phyloP scores from a whole-genome alignment of 2,329 filamentous ascomycete species.

The Pseudopithomyces chartarum region DNA sequence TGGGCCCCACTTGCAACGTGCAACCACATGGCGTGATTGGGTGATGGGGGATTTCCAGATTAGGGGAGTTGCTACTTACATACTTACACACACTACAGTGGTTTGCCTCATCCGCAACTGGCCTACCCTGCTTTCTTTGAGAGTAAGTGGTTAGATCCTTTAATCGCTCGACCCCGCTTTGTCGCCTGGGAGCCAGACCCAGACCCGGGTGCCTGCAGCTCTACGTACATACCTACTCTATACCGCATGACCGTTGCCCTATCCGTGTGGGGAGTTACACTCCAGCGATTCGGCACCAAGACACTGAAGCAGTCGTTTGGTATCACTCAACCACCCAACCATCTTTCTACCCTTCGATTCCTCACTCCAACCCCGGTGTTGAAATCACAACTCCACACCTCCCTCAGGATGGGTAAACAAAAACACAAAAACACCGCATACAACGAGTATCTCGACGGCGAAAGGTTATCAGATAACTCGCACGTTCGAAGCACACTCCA shows the following conservation, averaged over 20 bases:
- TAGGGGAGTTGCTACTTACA: no score
- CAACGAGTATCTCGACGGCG: slow-evolving; percentile 43
- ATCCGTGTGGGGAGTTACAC: not conserved
- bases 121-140: not conserved
- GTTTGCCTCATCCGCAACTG: not conserved
- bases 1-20: not conserved
- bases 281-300: not conserved
- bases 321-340: not conserved
- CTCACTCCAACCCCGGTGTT: no score
- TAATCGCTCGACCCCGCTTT: not conserved
- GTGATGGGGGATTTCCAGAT: not conserved
- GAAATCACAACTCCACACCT: not conserved
- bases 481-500: slow-evolving; percentile 31
- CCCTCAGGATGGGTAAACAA: slow-evolving; percentile 36
- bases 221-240: no score
- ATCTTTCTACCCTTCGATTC: not conserved
- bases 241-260: slow-evolving; percentile 4
- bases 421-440: slow-evolving; percentile 36
- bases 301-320: not conserved
- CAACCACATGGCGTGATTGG: not conserved
- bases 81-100: not conserved
- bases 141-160: no score
- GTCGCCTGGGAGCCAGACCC: not conserved
- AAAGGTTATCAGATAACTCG: slow-evolving; percentile 35
- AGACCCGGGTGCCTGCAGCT: slow-evolving; percentile 1